Conservation (phyloP, 2,329 filamentous ascomycete genomes). For the Xylaria sp. region DNA sequence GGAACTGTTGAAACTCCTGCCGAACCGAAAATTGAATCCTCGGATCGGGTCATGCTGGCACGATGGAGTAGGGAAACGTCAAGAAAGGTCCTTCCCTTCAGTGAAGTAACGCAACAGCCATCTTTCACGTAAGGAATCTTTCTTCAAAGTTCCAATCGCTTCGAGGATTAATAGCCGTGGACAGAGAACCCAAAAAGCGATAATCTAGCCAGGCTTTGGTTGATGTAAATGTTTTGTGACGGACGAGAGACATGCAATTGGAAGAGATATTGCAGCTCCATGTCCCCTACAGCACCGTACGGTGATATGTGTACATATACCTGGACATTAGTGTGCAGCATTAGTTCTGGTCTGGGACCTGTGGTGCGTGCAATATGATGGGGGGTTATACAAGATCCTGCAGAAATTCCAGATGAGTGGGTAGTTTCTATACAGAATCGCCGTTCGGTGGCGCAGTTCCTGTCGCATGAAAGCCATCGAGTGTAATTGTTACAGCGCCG, state of each 20-base stretch:
- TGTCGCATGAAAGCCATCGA: slow-evolving; percentile 81
- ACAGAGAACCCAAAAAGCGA: slow-evolving; percentile 38
- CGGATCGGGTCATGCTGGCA: slow-evolving; percentile 42
- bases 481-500: slow-evolving; percentile 86
- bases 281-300: slow-evolving; percentile 36
- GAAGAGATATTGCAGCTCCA: slow-evolving; percentile 19
- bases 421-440: slow-evolving; percentile 40
- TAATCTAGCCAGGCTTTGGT: slow-evolving; percentile 22
- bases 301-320: slow-evolving; percentile 27
- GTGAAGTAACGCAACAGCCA: slow-evolving; percentile 45
- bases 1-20: slow-evolving; percentile 29
- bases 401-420: slow-evolving; percentile 23
- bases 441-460: slow-evolving; percentile 39
- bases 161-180: slow-evolving; percentile 32
- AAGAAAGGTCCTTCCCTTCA: slow-evolving; percentile 43
- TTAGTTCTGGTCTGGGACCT: slow-evolving; percentile 11
- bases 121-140: slow-evolving; percentile 36
- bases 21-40: slow-evolving; percentile 12
- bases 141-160: slow-evolving; percentile 11
- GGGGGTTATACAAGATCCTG: slow-evolving; percentile 32
- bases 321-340: slow-evolving; percentile 13
- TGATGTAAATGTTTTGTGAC: slow-evolving; percentile 41
- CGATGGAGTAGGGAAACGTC: slow-evolving; percentile 45
- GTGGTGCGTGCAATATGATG: slow-evolving; percentile 16
- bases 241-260: slow-evolving; percentile 26